Evolutionary conservation across 495 filamentous ascomycete species (phyloP).

Genomic region (Neurospora tetrasperma): DNA sequence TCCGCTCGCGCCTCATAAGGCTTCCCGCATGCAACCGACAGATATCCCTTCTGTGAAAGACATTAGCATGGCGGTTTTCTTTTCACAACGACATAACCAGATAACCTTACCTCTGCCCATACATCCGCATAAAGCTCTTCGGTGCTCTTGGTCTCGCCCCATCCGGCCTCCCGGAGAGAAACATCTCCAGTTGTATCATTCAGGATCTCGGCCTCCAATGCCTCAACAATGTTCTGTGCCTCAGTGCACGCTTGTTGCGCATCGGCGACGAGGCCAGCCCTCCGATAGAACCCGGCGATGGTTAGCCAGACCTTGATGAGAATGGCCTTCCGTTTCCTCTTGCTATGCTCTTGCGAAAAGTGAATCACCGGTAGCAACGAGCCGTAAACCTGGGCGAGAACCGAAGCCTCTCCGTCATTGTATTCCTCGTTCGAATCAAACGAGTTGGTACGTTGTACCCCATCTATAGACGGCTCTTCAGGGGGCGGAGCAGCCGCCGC

Average conservation of each 20-base stretch:
- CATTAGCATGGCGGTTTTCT: slow-evolving; percentile 20
- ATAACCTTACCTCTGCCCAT: slow-evolving; percentile 51
- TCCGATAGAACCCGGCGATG: slow-evolving; percentile 76
- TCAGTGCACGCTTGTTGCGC: slow-evolving; percentile 69
- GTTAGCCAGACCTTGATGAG: slow-evolving; percentile 82
- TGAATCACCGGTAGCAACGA: slow-evolving; percentile 36
- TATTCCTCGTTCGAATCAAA: slow-evolving; percentile 14
- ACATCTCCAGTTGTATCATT: slow-evolving; percentile 39
- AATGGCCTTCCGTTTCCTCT: slow-evolving; percentile 48
- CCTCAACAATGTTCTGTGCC: slow-evolving; percentile 57
- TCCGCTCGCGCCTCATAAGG: slow-evolving; percentile 57
- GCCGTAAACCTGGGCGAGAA: neutral
- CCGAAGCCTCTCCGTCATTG: slow-evolving; percentile 1
- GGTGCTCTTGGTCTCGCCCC: slow-evolving; percentile 63
- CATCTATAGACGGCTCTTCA: slow-evolving; percentile 1
- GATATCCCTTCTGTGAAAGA: slow-evolving; percentile 50
- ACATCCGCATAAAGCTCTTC: slow-evolving; percentile 78
- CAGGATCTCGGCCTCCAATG: slow-evolving; percentile 42
- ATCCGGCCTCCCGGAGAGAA: slow-evolving; percentile 50
- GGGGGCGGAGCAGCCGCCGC: neutral
- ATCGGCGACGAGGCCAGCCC: slow-evolving; percentile 68
- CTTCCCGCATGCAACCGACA: slow-evolving; percentile 49
- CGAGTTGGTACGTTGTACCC: slow-evolving; percentile 23
- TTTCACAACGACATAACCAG: neutral
- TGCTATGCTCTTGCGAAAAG: slow-evolving; percentile 38